Percentiles rank a stretch among this genome's conserved stretches.
phyloP scores from a whole-genome alignment of 2,329 filamentous ascomycete genomes.

The Aspergillus neotritici region DNA sequence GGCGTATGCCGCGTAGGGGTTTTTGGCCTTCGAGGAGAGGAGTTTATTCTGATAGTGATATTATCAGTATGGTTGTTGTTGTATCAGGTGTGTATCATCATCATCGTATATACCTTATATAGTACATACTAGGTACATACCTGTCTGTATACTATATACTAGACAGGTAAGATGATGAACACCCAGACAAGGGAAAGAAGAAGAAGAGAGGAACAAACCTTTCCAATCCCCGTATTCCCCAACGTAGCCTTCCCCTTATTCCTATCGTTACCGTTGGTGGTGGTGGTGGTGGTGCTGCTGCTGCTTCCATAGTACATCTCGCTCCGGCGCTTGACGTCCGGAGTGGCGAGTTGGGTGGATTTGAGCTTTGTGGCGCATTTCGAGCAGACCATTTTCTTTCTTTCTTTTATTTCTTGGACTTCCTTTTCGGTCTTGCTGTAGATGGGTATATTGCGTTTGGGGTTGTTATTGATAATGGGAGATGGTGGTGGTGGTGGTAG shows the following conservation, averaged over 20 bases:
- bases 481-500: background rate
- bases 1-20: slow-evolving; percentile 60
- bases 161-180: too few relatives aligned
- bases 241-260: slow-evolving; percentile 44
- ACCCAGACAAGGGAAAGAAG: background rate
- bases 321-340: slow-evolving; percentile 61
- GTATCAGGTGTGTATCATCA: too few relatives aligned
- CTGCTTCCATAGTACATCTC: slow-evolving; percentile 58
- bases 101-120: too few relatives aligned
- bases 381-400: slow-evolving; percentile 54
- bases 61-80: background rate
- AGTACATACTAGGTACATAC: too few relatives aligned
- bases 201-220: slow-evolving; percentile 39
- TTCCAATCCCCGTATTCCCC: slow-evolving; percentile 55
- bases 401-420: background rate
- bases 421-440: background rate
- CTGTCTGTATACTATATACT: too few relatives aligned
- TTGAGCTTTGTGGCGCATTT: slow-evolving; percentile 60
- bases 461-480: background rate
- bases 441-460: background rate
- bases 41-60: slow-evolving; percentile 56
- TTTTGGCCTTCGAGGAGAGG: slow-evolving; percentile 59
- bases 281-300: slow-evolving; percentile 9
- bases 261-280: background rate
- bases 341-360: slow-evolving; percentile 57